Percentiles rank a stretch among this genome's conserved stretches.
Conservation (phyloP, 345 rosid species). For the Gossypium rotundifolium region DNA sequence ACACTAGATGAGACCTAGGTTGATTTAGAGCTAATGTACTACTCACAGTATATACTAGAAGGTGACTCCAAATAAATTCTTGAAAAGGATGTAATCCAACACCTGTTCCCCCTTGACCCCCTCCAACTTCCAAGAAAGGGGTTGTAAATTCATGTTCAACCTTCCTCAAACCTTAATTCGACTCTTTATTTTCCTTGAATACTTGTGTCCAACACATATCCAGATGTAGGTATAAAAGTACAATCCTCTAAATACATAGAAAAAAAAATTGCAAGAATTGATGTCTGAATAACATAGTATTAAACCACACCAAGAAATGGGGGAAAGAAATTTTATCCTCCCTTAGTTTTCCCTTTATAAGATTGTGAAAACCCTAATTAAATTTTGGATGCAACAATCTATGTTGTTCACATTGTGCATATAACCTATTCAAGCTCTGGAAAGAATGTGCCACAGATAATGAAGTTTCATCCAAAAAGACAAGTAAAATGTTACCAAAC, state of each 20-base stretch:
- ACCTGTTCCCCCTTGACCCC: not conserved
- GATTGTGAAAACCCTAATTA: not conserved
- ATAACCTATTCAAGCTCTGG: not conserved
- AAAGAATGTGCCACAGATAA: not conserved
- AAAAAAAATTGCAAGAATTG: not conserved
- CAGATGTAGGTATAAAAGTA: not conserved
- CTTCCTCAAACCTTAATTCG: not conserved
- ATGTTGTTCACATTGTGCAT: not conserved
- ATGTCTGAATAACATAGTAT: not conserved
- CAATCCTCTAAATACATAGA: not conserved
- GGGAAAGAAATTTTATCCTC: not conserved
- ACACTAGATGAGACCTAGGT: not conserved
- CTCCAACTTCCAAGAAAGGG: not conserved
- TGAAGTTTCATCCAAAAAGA: not conserved
- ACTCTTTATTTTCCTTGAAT: not conserved
- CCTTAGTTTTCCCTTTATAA: not conserved
- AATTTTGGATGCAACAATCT: not conserved
- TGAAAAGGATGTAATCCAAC: not conserved
- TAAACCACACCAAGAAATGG: not conserved
- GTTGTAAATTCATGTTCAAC: not conserved
- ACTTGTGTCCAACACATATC: not conserved
- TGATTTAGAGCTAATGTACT: not conserved
- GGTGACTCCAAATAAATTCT: not conserved
- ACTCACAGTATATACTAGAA: not conserved
- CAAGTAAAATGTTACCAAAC: not conserved